Evolutionary conservation across 306 rosid genomes (phyloP).

Genomic region (Hippophae tibetana): DNA sequence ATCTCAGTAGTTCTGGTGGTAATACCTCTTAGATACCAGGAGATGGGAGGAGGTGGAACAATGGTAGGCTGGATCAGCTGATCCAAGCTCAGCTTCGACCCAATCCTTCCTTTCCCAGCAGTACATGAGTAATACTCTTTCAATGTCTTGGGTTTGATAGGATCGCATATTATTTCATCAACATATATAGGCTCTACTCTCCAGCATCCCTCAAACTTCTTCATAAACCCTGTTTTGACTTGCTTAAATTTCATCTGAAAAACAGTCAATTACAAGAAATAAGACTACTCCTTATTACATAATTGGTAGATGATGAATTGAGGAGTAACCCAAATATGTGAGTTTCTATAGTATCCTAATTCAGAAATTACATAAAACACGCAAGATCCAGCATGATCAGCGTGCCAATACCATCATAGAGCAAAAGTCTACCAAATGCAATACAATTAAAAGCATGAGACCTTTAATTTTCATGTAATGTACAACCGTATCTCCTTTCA

Average conservation of each 20-base stretch:
- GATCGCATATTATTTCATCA: conserved; percentile 63
- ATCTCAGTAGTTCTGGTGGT: conserved; percentile 72
- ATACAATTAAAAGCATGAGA: no score
- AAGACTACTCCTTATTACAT: neutral
- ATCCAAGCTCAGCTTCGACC: conserved; percentile 67
- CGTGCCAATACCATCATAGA: no score
- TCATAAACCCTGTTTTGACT: conserved; percentile 86
- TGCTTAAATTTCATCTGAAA: conserved; percentile 91
- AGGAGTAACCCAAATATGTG: no score
- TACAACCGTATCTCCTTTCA: no score
- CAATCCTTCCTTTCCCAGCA: conserved; percentile 87
- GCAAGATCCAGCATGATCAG: no score
- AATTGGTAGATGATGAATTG: neutral
- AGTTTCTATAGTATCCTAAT: no score
- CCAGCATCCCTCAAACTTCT: conserved; percentile 89
- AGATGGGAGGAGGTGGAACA: conserved; percentile 93
- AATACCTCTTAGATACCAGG: conserved; percentile 93
- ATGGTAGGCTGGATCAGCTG: conserved; percentile 81
- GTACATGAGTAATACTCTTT: conserved; percentile 58
- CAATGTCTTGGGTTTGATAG: conserved; percentile 61
- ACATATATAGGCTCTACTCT: conserved; percentile 79
- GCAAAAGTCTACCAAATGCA: no score
- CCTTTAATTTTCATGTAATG: no score
- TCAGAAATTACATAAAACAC: no score
- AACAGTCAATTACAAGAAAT: conserved; percentile 10